Percentiles rank a stretch among this genome's conserved stretches.
Conservation (phyloP, 331 rosid genomes). For the Quercus lobata region DNA sequence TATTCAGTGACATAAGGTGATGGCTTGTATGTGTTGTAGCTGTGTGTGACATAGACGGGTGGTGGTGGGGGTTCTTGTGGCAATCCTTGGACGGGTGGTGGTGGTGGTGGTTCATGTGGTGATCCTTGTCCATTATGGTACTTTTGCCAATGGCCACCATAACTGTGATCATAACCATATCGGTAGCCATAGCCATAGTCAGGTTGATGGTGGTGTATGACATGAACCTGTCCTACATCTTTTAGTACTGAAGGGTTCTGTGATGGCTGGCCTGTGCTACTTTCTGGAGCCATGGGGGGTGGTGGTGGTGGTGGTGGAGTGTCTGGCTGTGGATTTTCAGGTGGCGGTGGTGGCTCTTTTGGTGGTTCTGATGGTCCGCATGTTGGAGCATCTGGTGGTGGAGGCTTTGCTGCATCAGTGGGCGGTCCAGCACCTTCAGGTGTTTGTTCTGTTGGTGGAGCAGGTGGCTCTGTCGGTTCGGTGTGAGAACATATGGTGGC, state of each 20-base stretch:
- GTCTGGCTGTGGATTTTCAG: slow-evolving; percentile 24
- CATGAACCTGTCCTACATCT: slow-evolving; percentile 38
- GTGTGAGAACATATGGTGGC: slow-evolving; percentile 67
- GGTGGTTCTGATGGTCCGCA: slow-evolving; percentile 23
- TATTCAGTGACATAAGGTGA: slow-evolving; percentile 57
- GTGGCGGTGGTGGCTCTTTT: slow-evolving; percentile 23
- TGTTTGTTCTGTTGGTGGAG: slow-evolving; percentile 21
- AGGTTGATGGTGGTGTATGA: slow-evolving; percentile 37
- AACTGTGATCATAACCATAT: slow-evolving; percentile 22
- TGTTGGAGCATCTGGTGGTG: slow-evolving; percentile 23
- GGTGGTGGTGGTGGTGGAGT: slow-evolving; percentile 15
- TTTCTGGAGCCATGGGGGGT: slow-evolving; percentile 15
- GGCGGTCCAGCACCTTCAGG: slow-evolving; percentile 24
- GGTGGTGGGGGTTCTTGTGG: slow-evolving; percentile 23
- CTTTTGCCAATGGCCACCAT: slow-evolving; percentile 32
- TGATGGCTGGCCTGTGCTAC: slow-evolving; percentile 23
- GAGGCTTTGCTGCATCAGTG: slow-evolving; percentile 25
- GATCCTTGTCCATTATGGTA: slow-evolving; percentile 33
- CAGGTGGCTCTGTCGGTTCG: slow-evolving; percentile 39
- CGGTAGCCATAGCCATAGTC: slow-evolving; percentile 29
- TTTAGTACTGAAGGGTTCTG: slow-evolving; percentile 27
- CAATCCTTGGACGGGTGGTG: slow-evolving; percentile 13
- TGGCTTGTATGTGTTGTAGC: slow-evolving; percentile 58
- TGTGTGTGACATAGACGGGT: slow-evolving; percentile 44
- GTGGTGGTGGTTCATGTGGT: slow-evolving; percentile 14